These are phyloP conservation scores for Sphaceloma murrayae DNA, from an alignment of 2,329 filamentous ascomycete species.

Conservation along the genomic window DNA sequence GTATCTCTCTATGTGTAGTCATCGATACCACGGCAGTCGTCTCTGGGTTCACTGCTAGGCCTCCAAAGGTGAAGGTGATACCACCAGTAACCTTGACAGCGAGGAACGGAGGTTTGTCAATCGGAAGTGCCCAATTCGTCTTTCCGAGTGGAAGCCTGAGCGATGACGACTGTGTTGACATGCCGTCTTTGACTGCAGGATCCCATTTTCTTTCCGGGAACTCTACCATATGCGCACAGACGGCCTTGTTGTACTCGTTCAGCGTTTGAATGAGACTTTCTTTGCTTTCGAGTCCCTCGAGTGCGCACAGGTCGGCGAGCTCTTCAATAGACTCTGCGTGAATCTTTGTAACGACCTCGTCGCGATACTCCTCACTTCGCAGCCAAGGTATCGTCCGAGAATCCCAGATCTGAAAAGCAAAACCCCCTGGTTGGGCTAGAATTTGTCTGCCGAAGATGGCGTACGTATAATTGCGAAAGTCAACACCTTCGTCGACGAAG, in stretches of 20 bases:
- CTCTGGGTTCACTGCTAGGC: constrained; percentile 47
- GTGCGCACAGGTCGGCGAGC: constrained; percentile 43
- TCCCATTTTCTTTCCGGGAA: constrained; percentile 44
- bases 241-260: constrained; percentile 49
- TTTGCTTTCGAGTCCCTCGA: constrained; percentile 40
- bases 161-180: constrained; percentile 48
- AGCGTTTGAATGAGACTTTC: constrained; percentile 45
- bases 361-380: constrained; percentile 52
- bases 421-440: constrained; percentile 46
- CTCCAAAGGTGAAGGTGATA: constrained; percentile 61
- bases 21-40: constrained; percentile 45
- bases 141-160: constrained; percentile 44
- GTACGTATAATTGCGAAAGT: constrained; percentile 59
- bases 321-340: constrained; percentile 44
- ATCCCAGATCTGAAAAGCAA: constrained; percentile 59
- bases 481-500: constrained; percentile 58
- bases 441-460: constrained; percentile 56
- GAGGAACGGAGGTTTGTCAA: constrained; percentile 49
- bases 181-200: constrained; percentile 50
- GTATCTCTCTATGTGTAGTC: constrained; percentile 38
- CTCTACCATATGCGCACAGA: constrained; percentile 38
- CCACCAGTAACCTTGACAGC: constrained; percentile 57
- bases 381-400: constrained; percentile 43
- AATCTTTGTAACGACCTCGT: constrained; percentile 48
- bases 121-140: constrained; percentile 55